phyloP scores from a whole-genome alignment of 441 rosid species.

The Corymbia citriodora region DNA sequence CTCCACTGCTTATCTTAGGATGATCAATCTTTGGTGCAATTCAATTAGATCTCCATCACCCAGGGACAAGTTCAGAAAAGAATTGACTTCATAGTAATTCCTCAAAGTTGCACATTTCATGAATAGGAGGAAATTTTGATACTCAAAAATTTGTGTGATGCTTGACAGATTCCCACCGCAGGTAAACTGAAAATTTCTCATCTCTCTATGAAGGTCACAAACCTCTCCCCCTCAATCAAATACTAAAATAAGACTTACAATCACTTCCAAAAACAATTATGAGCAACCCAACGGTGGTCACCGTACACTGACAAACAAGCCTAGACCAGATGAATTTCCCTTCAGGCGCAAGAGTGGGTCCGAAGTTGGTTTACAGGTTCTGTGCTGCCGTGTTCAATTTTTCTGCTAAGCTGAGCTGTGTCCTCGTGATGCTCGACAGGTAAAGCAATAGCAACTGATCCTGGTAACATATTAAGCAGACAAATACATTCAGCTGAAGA shows the following conservation, averaged over 20 bases:
- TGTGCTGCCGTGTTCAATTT: conserved; percentile 96
- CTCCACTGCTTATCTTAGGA: fast-evolving
- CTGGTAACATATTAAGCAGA: conserved; percentile 21
- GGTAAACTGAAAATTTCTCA: background rate
- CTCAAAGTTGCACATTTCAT: background rate
- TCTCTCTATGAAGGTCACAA: background rate
- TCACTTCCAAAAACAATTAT: background rate
- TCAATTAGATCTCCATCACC: background rate
- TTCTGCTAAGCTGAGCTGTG: conserved; percentile 89
- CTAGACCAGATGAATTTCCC: background rate
- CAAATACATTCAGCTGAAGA: background rate
- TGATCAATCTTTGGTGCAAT: background rate
- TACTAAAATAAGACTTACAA: background rate
- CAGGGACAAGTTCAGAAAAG: background rate
- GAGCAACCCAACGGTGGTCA: background rate
- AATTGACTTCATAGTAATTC: background rate
- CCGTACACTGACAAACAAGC: background rate
- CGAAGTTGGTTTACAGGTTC: conserved; percentile 28
- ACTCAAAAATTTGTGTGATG: background rate
- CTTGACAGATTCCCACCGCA: background rate
- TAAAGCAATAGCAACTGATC: conserved; percentile 78
- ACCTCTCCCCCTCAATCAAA: background rate
- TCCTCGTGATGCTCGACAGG: conserved; percentile 87
- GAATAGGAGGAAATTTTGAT: background rate
- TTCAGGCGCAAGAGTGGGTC: background rate